A percentile compares a stretch with the other conserved stretches of the same genome.
Conservation (phyloP, 73 alveolate genomes). For the Symbiodinium pilosum region DNA sequence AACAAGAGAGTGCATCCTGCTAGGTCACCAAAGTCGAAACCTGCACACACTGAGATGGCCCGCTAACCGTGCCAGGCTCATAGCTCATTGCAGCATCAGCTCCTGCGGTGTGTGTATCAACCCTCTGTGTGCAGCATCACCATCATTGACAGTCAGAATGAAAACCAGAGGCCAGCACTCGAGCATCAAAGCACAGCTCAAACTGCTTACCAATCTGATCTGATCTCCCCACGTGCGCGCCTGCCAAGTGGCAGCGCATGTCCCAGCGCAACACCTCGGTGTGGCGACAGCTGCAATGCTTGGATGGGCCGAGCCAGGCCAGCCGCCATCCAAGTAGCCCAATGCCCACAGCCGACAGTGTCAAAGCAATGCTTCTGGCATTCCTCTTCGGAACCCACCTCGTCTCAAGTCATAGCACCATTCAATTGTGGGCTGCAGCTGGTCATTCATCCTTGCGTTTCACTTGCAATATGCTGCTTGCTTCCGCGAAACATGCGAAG, state of each 20-base stretch:
- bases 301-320: no score
- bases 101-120: neutral
- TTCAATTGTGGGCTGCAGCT: no score
- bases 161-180: no score
- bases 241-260: neutral
- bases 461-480: no score
- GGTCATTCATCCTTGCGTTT: no score
- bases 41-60: neutral
- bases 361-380: slow-evolving; percentile 8
- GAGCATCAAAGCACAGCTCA: no score
- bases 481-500: no score
- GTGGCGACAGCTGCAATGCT: no score
- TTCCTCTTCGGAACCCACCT: neutral
- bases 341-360: neutral
- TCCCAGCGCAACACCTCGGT: neutral
- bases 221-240: neutral
- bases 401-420: neutral
- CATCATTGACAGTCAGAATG: no score
- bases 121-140: no score
- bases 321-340: neutral
- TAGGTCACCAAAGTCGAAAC: neutral
- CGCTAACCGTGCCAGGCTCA: neutral
- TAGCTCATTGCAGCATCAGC: neutral
- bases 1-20: neutral
- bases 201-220: no score